Evolutionary conservation across 1,284 basidiomycete genomes (phyloP).

Genomic region (Leccinum olivaceoglutinosum): DNA sequence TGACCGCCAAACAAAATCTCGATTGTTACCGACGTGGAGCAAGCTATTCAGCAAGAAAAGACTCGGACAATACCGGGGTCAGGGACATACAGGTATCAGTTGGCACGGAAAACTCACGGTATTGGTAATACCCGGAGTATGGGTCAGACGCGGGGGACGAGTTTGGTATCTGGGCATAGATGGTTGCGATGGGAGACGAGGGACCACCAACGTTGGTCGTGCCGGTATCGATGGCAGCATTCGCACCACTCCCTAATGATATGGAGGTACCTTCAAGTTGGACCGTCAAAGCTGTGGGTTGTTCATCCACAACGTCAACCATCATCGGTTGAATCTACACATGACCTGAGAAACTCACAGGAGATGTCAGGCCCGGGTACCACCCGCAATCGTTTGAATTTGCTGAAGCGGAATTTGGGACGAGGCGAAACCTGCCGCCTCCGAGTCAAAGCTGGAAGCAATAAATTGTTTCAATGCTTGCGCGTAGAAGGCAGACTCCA

Average conservation of each 20-base stretch:
- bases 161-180: conserved; percentile 36
- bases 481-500: conserved; percentile 68
- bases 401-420: conserved; percentile 56
- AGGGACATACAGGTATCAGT: neutral
- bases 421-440: conserved; percentile 60
- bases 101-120: conserved; percentile 16
- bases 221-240: conserved; percentile 40
- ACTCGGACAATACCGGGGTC: neutral
- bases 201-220: conserved; percentile 39
- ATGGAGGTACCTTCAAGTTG: conserved; percentile 23
- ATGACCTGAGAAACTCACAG: conserved; percentile 15
- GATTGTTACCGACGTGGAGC: conserved; percentile 18
- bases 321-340: neutral
- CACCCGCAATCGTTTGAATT: conserved; percentile 53
- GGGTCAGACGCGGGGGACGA: conserved; percentile 24
- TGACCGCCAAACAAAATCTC: conserved; percentile 42
- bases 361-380: conserved; percentile 20
- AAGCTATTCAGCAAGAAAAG: conserved; percentile 13
- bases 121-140: conserved; percentile 30
- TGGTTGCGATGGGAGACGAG: conserved; percentile 23
- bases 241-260: conserved; percentile 13
- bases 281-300: conserved; percentile 24
- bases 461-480: conserved; percentile 66
- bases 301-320: conserved; percentile 1
- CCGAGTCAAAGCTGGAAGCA: conserved; percentile 49